These are phyloP conservation scores for Sporothrix curviconia DNA, from an alignment of 2,329 filamentous ascomycete species.

Conservation along the genomic window DNA sequence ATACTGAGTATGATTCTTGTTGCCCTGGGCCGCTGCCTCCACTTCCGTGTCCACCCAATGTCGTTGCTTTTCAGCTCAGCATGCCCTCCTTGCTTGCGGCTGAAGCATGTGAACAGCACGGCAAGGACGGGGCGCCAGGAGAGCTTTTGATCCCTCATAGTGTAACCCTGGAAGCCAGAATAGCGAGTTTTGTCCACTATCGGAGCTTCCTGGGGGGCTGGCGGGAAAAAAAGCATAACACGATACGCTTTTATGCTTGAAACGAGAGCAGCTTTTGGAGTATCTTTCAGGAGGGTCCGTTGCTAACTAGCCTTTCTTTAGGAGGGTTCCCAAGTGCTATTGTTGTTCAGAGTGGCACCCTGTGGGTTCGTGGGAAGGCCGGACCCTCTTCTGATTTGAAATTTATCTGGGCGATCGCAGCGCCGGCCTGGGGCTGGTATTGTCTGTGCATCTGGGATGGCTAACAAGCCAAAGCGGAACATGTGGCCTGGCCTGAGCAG, in stretches of 20 bases:
- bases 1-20: too few species aligned
- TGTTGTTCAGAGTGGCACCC: too few species aligned
- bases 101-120: not conserved
- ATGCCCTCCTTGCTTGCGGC: not conserved
- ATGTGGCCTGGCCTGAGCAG: too few species aligned
- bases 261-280: not conserved
- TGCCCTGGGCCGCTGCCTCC: not conserved
- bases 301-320: not conserved
- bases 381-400: not conserved
- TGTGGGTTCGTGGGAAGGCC: too few species aligned
- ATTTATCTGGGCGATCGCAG: not conserved
- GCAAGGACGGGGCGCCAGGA: not conserved
- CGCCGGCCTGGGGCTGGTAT: not conserved
- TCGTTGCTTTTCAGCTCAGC: constrained; percentile 8
- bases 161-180: too few species aligned
- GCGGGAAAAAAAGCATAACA: too few species aligned
- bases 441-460: too few species aligned
- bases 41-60: too few species aligned
- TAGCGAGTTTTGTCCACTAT: too few species aligned
- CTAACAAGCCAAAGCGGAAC: too few species aligned
- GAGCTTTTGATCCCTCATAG: not conserved
- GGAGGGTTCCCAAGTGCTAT: too few species aligned
- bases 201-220: not conserved
- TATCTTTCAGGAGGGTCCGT: not conserved
- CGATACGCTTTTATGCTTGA: not conserved